Evolutionary conservation across 73 alveolate species (phyloP).

Genomic region (Tetrahymena borealis): DNA sequence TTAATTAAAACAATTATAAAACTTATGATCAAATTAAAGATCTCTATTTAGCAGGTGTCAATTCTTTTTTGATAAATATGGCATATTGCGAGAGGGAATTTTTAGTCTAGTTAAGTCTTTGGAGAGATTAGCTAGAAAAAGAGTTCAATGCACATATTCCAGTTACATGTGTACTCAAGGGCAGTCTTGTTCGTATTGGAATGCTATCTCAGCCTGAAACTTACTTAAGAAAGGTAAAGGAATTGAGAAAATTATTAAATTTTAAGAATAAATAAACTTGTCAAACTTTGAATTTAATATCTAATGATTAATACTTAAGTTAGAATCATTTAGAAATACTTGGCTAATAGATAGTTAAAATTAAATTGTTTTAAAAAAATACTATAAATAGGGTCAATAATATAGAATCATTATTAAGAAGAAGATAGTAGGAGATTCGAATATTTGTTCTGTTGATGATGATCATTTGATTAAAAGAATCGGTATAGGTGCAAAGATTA

Average conservation of each 20-base stretch:
- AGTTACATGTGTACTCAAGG: neutral
- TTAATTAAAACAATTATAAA: neutral
- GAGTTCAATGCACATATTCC: neutral
- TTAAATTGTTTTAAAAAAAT: neutral
- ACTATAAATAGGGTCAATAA: neutral
- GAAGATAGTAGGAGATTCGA: neutral
- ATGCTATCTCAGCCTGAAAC: neutral
- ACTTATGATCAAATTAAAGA: neutral
- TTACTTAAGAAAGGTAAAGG: neutral
- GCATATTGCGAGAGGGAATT: neutral
- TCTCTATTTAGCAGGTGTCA: neutral
- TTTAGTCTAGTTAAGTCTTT: neutral
- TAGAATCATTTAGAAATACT: too few species aligned
- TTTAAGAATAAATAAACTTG: neutral
- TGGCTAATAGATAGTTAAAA: too few species aligned
- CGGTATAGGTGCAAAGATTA: neutral
- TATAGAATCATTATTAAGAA: neutral
- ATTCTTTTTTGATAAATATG: neutral
- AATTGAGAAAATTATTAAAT: neutral
- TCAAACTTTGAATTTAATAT: too few species aligned
- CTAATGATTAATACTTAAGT: too few species aligned
- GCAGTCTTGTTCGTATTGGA: neutral
- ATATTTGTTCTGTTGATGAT: neutral
- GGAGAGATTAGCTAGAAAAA: neutral
- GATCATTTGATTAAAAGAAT: neutral